A percentile compares a stretch with the other conserved stretches of the same genome.
These are phyloP conservation scores for Solanum boliviense DNA, from an alignment of 257 asterid species.

Conservation along the genomic window DNA sequence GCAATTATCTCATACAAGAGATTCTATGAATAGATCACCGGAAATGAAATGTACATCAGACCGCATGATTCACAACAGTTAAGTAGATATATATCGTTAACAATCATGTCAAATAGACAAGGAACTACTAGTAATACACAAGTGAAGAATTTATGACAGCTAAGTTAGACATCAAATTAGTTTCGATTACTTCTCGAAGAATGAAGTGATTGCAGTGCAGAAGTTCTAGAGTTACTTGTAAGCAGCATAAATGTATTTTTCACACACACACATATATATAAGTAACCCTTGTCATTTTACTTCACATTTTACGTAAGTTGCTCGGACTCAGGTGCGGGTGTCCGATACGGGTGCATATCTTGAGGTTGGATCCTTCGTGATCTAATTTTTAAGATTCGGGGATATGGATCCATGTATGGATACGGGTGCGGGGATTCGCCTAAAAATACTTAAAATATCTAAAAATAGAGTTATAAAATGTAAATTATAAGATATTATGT, in stretches of 20 bases:
- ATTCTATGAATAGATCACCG: constrained; percentile 28
- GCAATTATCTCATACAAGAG: constrained; percentile 71
- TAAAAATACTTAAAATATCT: background rate
- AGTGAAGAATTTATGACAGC: background rate
- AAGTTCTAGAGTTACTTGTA: background rate
- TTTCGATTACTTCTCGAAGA: background rate
- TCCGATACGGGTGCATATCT: background rate
- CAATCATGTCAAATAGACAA: background rate
- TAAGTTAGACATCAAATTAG: background rate
- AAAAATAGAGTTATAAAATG: background rate
- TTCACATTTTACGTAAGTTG: no score
- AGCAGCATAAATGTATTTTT: background rate
- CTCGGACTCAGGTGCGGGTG: background rate
- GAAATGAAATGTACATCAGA: constrained; percentile 9
- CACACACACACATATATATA: background rate
- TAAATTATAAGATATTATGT: background rate
- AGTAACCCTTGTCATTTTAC: background rate
- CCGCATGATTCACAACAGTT: background rate
- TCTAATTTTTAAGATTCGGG: background rate
- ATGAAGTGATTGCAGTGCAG: background rate
- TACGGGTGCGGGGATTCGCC: background rate
- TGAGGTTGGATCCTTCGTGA: background rate
- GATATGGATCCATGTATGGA: background rate
- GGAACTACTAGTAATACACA: background rate
- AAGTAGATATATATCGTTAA: background rate